phyloP scores from a whole-genome alignment of 164 flowering plant genomes.

The Brasenia schreberi region DNA sequence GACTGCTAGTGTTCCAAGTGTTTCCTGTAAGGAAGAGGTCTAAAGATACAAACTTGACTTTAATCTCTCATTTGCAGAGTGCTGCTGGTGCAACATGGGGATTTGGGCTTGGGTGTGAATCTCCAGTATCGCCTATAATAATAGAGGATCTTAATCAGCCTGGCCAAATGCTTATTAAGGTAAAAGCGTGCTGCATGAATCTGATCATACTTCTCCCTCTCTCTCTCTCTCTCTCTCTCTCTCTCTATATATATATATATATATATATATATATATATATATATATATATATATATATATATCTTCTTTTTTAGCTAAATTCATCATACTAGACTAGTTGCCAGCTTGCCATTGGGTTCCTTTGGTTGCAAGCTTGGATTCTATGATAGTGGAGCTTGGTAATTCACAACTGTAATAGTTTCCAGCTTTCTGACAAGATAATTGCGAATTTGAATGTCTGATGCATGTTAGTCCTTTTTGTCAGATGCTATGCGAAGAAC shows the following conservation, averaged over 20 bases:
- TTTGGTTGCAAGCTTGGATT: too few species aligned
- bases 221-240: too few species aligned
- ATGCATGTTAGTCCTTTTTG: neutral
- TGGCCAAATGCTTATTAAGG: conserved; percentile 89
- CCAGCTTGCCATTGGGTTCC: too few species aligned
- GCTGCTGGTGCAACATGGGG: conserved; percentile 68
- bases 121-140: conserved; percentile 58
- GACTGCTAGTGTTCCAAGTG: neutral
- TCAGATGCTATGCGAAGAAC: conserved; percentile 83
- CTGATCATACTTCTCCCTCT: neutral
- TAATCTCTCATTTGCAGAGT: conserved; percentile 19
- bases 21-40: conserved; percentile 28
- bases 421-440: too few species aligned
- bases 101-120: conserved; percentile 51
- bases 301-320: too few species aligned
- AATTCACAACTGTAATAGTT: too few species aligned
- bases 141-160: conserved; percentile 73
- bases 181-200: conserved; percentile 8
- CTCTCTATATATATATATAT: too few species aligned
- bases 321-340: too few species aligned
- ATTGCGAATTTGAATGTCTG: neutral
- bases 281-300: too few species aligned
- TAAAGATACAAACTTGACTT: conserved; percentile 22
- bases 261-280: too few species aligned
- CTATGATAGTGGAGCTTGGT: too few species aligned